phyloP scores from a whole-genome alignment of 441 rosid species.

The Biscutella laevigata region DNA sequence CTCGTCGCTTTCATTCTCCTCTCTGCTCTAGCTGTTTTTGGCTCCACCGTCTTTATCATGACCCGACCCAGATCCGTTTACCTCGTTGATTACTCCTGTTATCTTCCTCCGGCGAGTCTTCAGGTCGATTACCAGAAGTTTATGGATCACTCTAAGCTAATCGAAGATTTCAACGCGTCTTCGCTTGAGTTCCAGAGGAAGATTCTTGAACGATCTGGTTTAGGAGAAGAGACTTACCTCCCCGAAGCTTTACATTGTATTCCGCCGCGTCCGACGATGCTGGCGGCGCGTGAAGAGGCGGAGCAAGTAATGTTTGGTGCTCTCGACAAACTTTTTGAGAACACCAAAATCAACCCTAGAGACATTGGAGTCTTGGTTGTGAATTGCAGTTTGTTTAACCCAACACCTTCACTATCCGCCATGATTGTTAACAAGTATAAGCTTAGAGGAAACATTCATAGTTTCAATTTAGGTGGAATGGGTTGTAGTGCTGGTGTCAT shows the following conservation, averaged over 20 bases:
- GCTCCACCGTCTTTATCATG: constrained; percentile 67
- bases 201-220: constrained; percentile 75
- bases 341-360: constrained; percentile 51
- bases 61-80: constrained; percentile 73
- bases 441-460: constrained; percentile 65
- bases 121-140: constrained; percentile 43
- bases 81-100: constrained; percentile 69
- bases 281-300: constrained; percentile 71
- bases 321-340: constrained; percentile 53
- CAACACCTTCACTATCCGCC: constrained; percentile 70
- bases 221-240: constrained; percentile 77
- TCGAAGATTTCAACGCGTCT: constrained; percentile 65
- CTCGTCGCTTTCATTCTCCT: constrained; percentile 58
- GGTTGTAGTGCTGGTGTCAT: constrained; percentile 96
- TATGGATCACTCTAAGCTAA: constrained; percentile 66
- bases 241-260: constrained; percentile 69
- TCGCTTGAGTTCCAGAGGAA: constrained; percentile 74
- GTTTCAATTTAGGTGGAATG: constrained; percentile 82
- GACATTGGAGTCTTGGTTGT: constrained; percentile 75
- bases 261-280: constrained; percentile 74
- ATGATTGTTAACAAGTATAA: too few relatives aligned
- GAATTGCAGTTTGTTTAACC: constrained; percentile 81
- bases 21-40: constrained; percentile 53
- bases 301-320: constrained; percentile 91
- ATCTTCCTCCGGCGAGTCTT: constrained; percentile 51